Evolutionary conservation across 2,329 filamentous ascomycete genomes (phyloP).

Genomic region (Fusarium sp.): DNA sequence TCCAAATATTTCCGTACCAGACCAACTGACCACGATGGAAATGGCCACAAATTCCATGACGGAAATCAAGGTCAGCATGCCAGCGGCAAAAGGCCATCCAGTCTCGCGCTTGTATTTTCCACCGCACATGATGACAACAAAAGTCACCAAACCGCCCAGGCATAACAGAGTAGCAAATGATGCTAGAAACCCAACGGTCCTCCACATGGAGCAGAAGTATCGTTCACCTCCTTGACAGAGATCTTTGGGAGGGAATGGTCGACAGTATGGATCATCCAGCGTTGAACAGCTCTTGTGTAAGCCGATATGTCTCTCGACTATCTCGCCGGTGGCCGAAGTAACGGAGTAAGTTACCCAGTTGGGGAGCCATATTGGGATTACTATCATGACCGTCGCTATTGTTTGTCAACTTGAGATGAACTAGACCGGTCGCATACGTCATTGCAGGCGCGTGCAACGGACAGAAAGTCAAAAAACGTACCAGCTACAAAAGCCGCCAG

Average conservation of each 20-base stretch:
- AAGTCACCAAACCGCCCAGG: slow-evolving; percentile 81
- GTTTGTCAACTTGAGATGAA: slow-evolving; percentile 44
- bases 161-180: slow-evolving; percentile 85
- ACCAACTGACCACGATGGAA: slow-evolving; percentile 78
- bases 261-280: slow-evolving; percentile 69
- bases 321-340: slow-evolving; percentile 57
- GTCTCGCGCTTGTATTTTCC: slow-evolving; percentile 81
- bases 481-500: slow-evolving; percentile 55
- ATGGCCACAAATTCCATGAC: slow-evolving; percentile 79
- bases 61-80: slow-evolving; percentile 72
- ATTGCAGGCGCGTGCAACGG: slow-evolving; percentile 29
- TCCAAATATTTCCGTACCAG: not conserved
- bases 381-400: slow-evolving; percentile 75
- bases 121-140: slow-evolving; percentile 78
- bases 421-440: slow-evolving; percentile 31
- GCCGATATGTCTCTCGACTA: slow-evolving; percentile 71
- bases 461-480: slow-evolving; percentile 45
- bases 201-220: slow-evolving; percentile 93
- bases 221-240: slow-evolving; percentile 59
- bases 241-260: slow-evolving; percentile 48
- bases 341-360: slow-evolving; percentile 76
- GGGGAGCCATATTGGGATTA: slow-evolving; percentile 74
- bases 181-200: slow-evolving; percentile 86
- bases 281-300: slow-evolving; percentile 84
- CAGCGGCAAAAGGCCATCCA: slow-evolving; percentile 81